Evolutionary conservation across 352 stramenopile genomes (phyloP).

Genomic region (Phytophthora gonapodyides): DNA sequence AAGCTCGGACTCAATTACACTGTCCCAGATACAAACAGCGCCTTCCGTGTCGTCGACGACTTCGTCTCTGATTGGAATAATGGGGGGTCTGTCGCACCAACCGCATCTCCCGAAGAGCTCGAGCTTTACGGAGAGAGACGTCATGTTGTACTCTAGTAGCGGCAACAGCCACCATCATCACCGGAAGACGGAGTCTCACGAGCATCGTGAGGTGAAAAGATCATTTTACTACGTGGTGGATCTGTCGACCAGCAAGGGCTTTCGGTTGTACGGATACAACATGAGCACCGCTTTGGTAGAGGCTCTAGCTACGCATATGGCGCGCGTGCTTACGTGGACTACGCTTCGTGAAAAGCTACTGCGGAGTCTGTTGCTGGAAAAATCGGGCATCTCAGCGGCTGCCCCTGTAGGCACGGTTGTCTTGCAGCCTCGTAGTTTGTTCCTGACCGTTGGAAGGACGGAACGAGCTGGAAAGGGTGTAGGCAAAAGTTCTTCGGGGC

Average conservation of each 20-base stretch:
- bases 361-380: constrained; percentile 63
- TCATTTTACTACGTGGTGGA: constrained; percentile 82
- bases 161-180: constrained; percentile 25
- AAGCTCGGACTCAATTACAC: constrained; percentile 41
- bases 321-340: constrained; percentile 73
- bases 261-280: constrained; percentile 80
- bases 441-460: constrained; percentile 33
- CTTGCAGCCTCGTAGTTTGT: constrained; percentile 65
- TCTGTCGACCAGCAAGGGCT: constrained; percentile 56
- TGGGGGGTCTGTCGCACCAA: constrained; percentile 23
- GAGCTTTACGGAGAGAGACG: constrained; percentile 58
- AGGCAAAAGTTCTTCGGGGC: constrained; percentile 34
- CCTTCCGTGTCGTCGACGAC: constrained; percentile 40
- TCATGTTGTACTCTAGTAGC: constrained; percentile 52
- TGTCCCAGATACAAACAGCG: constrained; percentile 24
- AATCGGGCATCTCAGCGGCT: constrained; percentile 50
- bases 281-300: constrained; percentile 71
- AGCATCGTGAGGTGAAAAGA: constrained; percentile 38
- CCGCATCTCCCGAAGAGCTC: constrained; percentile 22
- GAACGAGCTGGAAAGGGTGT: constrained; percentile 41
- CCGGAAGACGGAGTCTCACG: constrained; percentile 12
- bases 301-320: constrained; percentile 51
- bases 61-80: constrained; percentile 34
- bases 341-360: constrained; percentile 68
- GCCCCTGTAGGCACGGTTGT: constrained; percentile 55